phyloP scores from a whole-genome alignment of 805 yeast species.

The Lachancea meyersii region DNA sequence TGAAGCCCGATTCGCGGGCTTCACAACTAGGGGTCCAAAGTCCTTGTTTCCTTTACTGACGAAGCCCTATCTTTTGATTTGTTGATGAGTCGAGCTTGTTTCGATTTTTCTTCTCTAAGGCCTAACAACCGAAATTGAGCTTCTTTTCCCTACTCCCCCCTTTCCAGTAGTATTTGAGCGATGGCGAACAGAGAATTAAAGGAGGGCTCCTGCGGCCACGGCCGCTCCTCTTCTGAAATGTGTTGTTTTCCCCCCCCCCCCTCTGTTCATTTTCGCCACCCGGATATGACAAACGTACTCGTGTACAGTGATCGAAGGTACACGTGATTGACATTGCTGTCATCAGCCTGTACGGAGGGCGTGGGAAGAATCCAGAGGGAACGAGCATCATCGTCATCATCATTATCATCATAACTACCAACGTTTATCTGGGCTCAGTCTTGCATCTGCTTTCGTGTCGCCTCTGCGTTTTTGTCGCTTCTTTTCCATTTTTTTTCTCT shows the following conservation, averaged over 20 bases:
- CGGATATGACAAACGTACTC: background rate
- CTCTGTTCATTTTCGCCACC: constrained; percentile 3
- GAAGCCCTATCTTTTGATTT: background rate
- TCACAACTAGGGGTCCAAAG: background rate
- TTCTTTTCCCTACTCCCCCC: too few relatives aligned
- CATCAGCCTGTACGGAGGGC: too few relatives aligned
- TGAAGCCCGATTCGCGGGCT: background rate
- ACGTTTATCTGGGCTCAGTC: too few relatives aligned
- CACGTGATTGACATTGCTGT: too few relatives aligned
- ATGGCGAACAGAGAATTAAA: too few relatives aligned
- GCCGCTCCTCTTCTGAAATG: too few relatives aligned
- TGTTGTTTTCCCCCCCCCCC: too few relatives aligned
- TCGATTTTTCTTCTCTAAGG: background rate
- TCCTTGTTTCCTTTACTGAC: background rate
- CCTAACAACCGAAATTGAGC: background rate
- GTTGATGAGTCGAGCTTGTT: background rate
- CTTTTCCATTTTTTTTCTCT: background rate
- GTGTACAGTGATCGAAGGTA: constrained; percentile 4
- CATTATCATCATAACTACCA: too few relatives aligned
- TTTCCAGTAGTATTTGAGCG: constrained; percentile 1
- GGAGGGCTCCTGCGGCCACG: too few relatives aligned
- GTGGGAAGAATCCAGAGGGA: too few relatives aligned
- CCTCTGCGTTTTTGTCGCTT: background rate
- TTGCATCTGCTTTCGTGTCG: background rate
- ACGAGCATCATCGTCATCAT: too few relatives aligned